Percentiles rank a stretch among this genome's conserved stretches.
phyloP scores from a whole-genome alignment of 805 yeast genomes.

The Spathaspora arborariae region DNA sequence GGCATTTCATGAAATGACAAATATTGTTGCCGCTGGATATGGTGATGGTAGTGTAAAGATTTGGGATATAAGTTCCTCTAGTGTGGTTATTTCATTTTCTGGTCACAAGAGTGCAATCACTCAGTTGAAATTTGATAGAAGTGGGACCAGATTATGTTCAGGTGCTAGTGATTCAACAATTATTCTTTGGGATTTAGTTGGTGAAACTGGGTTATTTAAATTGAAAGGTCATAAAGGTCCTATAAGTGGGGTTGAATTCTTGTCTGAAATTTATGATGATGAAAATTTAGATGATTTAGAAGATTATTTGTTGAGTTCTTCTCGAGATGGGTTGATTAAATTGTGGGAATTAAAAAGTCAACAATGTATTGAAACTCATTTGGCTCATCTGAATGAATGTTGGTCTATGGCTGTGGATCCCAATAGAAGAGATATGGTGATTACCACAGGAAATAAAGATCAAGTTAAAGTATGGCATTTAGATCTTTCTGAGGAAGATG shows the following conservation, averaged over 20 bases:
- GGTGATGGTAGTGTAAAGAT: slow-evolving; percentile 84
- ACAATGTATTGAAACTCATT: slow-evolving; percentile 91
- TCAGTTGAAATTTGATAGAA: slow-evolving; percentile 61
- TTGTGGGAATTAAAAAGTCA: slow-evolving; percentile 89
- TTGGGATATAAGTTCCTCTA: slow-evolving; percentile 84
- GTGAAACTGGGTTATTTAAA: slow-evolving; percentile 84
- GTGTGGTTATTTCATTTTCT: slow-evolving; percentile 74
- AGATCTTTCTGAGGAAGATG: slow-evolving; percentile 51
- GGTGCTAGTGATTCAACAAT: slow-evolving; percentile 85
- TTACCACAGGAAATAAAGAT: slow-evolving; percentile 78
- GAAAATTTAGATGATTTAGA: slow-evolving; percentile 48
- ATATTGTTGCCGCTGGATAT: slow-evolving; percentile 84
- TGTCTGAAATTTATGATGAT: slow-evolving; percentile 24
- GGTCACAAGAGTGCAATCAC: slow-evolving; percentile 91
- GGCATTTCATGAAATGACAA: slow-evolving; percentile 56
- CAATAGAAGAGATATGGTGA: slow-evolving; percentile 34
- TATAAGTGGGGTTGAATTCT: slow-evolving; percentile 69
- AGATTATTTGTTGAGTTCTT: slow-evolving; percentile 69
- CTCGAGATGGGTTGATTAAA: slow-evolving; percentile 89
- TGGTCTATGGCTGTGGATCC: slow-evolving; percentile 68
- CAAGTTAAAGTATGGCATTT: slow-evolving; percentile 81
- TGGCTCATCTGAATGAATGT: slow-evolving; percentile 91
- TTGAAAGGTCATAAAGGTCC: slow-evolving; percentile 86
- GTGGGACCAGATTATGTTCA: slow-evolving; percentile 81
- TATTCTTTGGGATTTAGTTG: slow-evolving; percentile 92